Evolutionary conservation across 1,284 basidiomycete species (phyloP).

Genomic region (Melampsora americana): DNA sequence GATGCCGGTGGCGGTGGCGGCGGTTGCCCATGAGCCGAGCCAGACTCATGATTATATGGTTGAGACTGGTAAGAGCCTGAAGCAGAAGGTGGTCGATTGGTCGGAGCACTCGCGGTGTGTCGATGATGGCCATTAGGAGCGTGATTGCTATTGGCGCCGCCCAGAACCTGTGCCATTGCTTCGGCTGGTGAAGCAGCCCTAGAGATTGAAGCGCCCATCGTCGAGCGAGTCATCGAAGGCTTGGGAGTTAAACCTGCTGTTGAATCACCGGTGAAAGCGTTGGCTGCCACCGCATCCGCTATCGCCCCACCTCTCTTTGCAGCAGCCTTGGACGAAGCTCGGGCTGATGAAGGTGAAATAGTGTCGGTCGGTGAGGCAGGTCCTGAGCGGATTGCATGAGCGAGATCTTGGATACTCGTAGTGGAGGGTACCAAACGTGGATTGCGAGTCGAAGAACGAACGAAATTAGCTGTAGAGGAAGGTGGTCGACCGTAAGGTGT

Average conservation of each 20-base stretch:
- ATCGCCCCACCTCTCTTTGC: conserved; percentile 38
- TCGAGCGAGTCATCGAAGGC: conserved; percentile 20
- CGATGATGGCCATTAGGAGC: conserved; percentile 11
- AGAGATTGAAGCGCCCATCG: conserved; percentile 39
- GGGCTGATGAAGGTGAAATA: conserved; percentile 5
- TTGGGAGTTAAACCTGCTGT: conserved; percentile 27
- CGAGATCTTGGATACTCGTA: conserved; percentile 41
- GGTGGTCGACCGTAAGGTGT: conserved; percentile 30
- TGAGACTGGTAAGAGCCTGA: conserved; percentile 11
- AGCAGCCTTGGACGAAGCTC: conserved; percentile 33
- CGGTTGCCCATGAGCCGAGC: neutral
- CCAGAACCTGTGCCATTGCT: conserved; percentile 42
- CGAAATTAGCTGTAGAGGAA: conserved; percentile 30
- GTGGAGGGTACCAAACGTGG: conserved; percentile 31
- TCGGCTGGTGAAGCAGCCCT: conserved; percentile 42
- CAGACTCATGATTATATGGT: conserved; percentile 8
- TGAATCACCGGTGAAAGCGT: conserved; percentile 25
- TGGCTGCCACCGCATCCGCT: conserved; percentile 38
- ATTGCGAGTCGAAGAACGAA: conserved; percentile 39
- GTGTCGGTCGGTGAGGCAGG: conserved; percentile 33
- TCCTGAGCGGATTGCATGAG: conserved; percentile 41
- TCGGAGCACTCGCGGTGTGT: neutral
- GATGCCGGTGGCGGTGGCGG: conserved; percentile 24
- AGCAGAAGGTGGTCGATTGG: neutral
- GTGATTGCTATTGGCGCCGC: conserved; percentile 11